phyloP scores from a whole-genome alignment of 2,329 filamentous ascomycete genomes.

The Myriosclerotinia curreyana region DNA sequence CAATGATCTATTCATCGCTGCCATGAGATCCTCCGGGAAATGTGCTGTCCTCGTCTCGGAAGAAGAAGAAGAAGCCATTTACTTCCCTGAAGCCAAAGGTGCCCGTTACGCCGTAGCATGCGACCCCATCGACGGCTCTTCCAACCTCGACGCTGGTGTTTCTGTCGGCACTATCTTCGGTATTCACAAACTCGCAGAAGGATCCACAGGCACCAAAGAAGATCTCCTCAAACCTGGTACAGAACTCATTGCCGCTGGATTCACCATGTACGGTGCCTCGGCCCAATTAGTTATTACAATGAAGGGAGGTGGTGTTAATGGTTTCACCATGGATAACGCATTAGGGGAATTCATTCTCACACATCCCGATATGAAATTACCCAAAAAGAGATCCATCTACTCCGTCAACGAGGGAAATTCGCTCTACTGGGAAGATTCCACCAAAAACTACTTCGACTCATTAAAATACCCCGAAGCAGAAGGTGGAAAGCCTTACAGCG shows the following conservation, averaged over 20 bases:
- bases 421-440: constrained; percentile 88
- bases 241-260: constrained; percentile 90
- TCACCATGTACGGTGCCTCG: constrained; percentile 99
- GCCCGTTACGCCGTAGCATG: constrained; percentile 93
- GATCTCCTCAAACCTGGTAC: constrained; percentile 87
- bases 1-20: constrained; percentile 94
- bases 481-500: constrained; percentile 83
- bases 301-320: constrained; percentile 87
- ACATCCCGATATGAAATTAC: constrained; percentile 90
- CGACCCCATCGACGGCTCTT: constrained; percentile 96
- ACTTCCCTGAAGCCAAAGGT: constrained; percentile 71
- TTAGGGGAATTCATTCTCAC: constrained; percentile 98
- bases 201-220: constrained; percentile 69
- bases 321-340: constrained; percentile 95
- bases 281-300: constrained; percentile 96
- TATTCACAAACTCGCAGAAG: constrained; percentile 83
- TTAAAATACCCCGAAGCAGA: constrained; percentile 73
- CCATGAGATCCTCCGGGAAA: constrained; percentile 89
- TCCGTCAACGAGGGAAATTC: constrained; percentile 99
- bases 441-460: constrained; percentile 83
- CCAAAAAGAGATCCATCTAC: constrained; percentile 80
- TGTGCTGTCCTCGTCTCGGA: constrained; percentile 94
- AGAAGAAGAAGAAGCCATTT: constrained; percentile 90
- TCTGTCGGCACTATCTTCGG: constrained; percentile 97
- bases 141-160: constrained; percentile 95